Evolutionary conservation across 2,329 filamentous ascomycete genomes (phyloP).

Genomic region (Chaetoscypha palmicola): DNA sequence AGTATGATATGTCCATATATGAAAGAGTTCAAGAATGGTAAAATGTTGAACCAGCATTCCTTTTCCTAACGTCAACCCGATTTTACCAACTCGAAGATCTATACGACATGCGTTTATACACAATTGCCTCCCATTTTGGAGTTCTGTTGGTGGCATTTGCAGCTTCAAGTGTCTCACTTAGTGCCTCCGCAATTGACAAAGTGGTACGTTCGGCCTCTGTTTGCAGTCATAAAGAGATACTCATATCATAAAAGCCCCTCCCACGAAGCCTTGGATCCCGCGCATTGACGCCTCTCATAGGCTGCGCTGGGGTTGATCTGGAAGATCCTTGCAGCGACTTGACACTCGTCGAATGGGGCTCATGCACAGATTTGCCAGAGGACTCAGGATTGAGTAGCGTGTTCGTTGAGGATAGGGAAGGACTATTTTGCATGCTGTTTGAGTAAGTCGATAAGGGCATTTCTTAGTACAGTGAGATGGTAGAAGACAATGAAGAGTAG

Average conservation of each 20-base stretch:
- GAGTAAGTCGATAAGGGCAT: too few relatives aligned
- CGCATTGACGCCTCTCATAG: background rate
- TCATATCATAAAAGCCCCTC: background rate
- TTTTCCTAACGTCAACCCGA: background rate
- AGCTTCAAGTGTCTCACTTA: too few relatives aligned
- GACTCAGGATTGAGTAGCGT: background rate
- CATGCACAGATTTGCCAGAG: background rate
- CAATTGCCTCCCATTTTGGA: too few relatives aligned
- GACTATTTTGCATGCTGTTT: constrained; percentile 1
- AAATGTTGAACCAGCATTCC: background rate
- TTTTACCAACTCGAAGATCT: background rate
- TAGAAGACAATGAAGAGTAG: too few relatives aligned
- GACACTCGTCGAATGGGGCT: background rate
- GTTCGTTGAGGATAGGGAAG: background rate
- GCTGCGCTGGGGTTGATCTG: background rate
- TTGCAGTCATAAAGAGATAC: background rate
- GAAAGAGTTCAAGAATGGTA: background rate
- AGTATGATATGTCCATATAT: background rate
- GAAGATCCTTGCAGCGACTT: background rate
- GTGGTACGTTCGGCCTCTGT: background rate
- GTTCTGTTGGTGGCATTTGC: too few relatives aligned
- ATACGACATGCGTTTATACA: background rate
- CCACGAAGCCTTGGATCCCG: background rate
- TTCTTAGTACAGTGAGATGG: too few relatives aligned
- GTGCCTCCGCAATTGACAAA: too few relatives aligned